phyloP scores from a whole-genome alignment of 2,329 filamentous ascomycete genomes.

The Drechslera avenae region DNA sequence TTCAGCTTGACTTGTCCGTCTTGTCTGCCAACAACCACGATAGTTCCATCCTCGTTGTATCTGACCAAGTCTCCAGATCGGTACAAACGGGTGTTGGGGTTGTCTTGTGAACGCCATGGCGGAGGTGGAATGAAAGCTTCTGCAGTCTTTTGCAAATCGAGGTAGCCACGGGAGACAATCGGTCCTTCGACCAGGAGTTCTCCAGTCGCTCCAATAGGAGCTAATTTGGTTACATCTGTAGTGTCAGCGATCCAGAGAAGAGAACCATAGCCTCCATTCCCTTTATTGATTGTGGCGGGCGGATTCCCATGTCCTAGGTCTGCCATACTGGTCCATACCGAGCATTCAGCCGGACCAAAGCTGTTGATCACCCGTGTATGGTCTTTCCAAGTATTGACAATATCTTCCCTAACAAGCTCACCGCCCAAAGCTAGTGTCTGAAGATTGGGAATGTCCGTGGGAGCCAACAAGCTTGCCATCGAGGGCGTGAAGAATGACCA shows the following conservation, averaged over 20 bases:
- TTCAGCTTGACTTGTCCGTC: slow-evolving; percentile 1
- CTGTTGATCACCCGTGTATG: slow-evolving; percentile 25
- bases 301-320: slow-evolving; percentile 21
- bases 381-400: slow-evolving; percentile 22
- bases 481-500: slow-evolving; percentile 10
- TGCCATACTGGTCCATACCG: slow-evolving; percentile 13
- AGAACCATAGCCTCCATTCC: slow-evolving; percentile 8
- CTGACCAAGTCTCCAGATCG: not conserved
- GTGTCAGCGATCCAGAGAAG: slow-evolving; percentile 31
- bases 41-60: not conserved
- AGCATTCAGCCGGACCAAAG: slow-evolving; percentile 6
- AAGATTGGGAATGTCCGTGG: slow-evolving; percentile 49
- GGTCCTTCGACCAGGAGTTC: slow-evolving; percentile 64
- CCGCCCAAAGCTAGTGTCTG: slow-evolving; percentile 50
- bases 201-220: slow-evolving; percentile 21
- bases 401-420: slow-evolving; percentile 41
- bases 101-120: not conserved
- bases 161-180: slow-evolving; percentile 36
- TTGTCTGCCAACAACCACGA: not conserved
- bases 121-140: slow-evolving; percentile 1
- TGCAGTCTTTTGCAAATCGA: slow-evolving; percentile 1
- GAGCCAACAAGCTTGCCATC: slow-evolving; percentile 15
- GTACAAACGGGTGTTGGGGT: not conserved
- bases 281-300: not conserved
- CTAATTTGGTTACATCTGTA: slow-evolving; percentile 12